These are phyloP conservation scores for Pseudogymnoascus destructans DNA, from an alignment of 2,329 filamentous ascomycete genomes.

Conservation along the genomic window DNA sequence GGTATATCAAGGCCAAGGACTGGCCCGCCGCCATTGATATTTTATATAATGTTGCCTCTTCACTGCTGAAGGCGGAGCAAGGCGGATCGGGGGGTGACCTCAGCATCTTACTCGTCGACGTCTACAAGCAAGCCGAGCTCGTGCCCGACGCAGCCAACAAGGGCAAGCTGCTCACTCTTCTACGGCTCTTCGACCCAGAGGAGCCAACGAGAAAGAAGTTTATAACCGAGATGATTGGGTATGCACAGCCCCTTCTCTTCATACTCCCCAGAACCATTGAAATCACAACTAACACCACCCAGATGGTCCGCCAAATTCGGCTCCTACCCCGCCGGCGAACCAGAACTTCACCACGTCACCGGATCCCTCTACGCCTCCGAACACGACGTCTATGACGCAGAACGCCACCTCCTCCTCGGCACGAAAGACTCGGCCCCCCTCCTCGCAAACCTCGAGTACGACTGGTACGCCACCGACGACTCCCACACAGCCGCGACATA, in stretches of 20 bases:
- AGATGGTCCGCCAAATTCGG: slow-evolving; percentile 79
- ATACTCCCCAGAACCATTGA: background rate
- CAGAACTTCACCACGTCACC: slow-evolving; percentile 85
- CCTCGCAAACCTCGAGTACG: slow-evolving; percentile 73
- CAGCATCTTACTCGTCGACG: slow-evolving; percentile 74
- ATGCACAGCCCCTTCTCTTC: slow-evolving; percentile 24
- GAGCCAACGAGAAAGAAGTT: slow-evolving; percentile 93
- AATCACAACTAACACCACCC: slow-evolving; percentile 9
- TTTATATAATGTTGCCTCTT: slow-evolving; percentile 68
- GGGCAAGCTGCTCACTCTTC: slow-evolving; percentile 60
- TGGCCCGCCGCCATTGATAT: slow-evolving; percentile 79
- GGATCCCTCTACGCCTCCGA: slow-evolving; percentile 86
- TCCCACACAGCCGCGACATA: slow-evolving; percentile 79
- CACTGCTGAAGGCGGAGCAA: slow-evolving; percentile 82
- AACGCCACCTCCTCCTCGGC: slow-evolving; percentile 76
- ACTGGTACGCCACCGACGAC: slow-evolving; percentile 85
- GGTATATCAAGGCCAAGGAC: slow-evolving; percentile 80
- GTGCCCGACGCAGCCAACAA: slow-evolving; percentile 62
- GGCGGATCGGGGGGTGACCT: slow-evolving; percentile 87
- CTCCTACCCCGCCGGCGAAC: slow-evolving; percentile 80
- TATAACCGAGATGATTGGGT: slow-evolving; percentile 71
- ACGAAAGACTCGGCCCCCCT: slow-evolving; percentile 77
- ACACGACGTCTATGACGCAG: slow-evolving; percentile 84
- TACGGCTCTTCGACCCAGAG: slow-evolving; percentile 66
- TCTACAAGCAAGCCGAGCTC: slow-evolving; percentile 77